Evolutionary conservation across 1,284 basidiomycete genomes (phyloP).

Genomic region (Wallemia mellicola): DNA sequence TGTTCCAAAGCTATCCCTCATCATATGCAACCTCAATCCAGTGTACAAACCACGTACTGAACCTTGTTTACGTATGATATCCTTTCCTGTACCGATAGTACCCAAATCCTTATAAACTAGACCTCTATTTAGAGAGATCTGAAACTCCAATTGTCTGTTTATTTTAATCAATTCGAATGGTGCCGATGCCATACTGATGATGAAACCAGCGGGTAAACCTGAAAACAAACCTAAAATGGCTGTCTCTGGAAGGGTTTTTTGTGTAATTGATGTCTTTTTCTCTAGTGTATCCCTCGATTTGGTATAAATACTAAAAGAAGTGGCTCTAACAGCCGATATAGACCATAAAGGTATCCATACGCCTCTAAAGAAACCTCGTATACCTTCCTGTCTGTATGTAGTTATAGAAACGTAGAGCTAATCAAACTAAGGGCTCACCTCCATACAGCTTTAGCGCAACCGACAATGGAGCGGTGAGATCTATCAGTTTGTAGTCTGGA

Average conservation of each 20-base stretch:
- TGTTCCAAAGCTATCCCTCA: constrained; percentile 50
- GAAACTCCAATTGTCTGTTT: constrained; percentile 51
- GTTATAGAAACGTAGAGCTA: background rate
- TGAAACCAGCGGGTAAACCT: constrained; percentile 15
- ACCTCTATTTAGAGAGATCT: constrained; percentile 54
- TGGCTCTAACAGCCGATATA: constrained; percentile 71
- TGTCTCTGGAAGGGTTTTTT: constrained; percentile 31
- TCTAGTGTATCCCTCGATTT: constrained; percentile 55
- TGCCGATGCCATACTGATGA: constrained; percentile 12
- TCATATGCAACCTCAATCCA: constrained; percentile 50
- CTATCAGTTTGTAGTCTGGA: background rate
- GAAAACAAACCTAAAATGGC: constrained; percentile 39
- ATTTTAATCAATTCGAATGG: constrained; percentile 90
- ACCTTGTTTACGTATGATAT: constrained; percentile 28
- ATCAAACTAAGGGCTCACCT: background rate
- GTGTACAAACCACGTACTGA: constrained; percentile 47
- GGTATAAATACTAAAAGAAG: constrained; percentile 79
- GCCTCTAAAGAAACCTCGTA: constrained; percentile 70
- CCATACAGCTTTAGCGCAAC: background rate
- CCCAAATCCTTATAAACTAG: constrained; percentile 30
- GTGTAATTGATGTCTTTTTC: constrained; percentile 26
- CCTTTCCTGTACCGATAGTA: constrained; percentile 34
- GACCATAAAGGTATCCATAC: constrained; percentile 78
- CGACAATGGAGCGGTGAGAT: background rate
- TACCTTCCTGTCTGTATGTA: constrained; percentile 40